Conservation (phyloP, 306 rosid species). For the Trichosanthes truncata region DNA sequence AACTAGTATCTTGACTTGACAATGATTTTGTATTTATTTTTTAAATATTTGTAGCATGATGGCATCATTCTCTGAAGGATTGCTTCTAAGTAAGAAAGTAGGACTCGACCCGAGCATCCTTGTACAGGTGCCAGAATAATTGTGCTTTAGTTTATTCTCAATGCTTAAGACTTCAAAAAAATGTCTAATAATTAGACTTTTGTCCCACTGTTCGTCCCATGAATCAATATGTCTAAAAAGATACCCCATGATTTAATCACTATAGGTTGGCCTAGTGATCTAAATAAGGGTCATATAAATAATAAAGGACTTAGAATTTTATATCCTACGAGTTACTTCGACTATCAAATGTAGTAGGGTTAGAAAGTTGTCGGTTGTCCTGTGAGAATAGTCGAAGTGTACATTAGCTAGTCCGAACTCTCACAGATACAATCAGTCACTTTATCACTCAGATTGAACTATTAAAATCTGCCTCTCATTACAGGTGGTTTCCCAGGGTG, state of each 20-base stretch:
- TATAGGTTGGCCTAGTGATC: too few relatives aligned
- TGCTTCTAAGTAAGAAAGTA: constrained; percentile 83
- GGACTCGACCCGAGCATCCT: constrained; percentile 83
- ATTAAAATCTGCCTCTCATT: not conserved
- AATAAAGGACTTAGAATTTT: too few relatives aligned
- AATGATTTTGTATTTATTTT: not conserved
- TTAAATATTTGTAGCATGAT: constrained; percentile 59
- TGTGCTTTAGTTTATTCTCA: not conserved
- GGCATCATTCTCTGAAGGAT: constrained; percentile 96
- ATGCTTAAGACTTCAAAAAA: not conserved
- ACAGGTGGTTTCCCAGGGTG: constrained; percentile 97
- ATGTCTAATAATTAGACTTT: not conserved
- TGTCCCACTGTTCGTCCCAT: not conserved
- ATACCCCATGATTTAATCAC: not conserved
- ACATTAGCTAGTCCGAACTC: not conserved
- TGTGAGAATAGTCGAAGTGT: not conserved
- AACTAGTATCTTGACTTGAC: not conserved
- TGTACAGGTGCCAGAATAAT: constrained; percentile 45
- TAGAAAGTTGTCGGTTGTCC: not conserved
- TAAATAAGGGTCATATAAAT: too few relatives aligned
- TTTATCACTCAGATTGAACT: not conserved
- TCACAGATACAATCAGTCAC: too few relatives aligned
- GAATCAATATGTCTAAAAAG: not conserved
- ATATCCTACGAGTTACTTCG: too few relatives aligned
- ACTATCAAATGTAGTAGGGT: too few relatives aligned